Percentiles rank a stretch among this genome's conserved stretches.
phyloP scores from a whole-genome alignment of 192 early-diverging fungal genomes.

The Coemansia sp. region DNA sequence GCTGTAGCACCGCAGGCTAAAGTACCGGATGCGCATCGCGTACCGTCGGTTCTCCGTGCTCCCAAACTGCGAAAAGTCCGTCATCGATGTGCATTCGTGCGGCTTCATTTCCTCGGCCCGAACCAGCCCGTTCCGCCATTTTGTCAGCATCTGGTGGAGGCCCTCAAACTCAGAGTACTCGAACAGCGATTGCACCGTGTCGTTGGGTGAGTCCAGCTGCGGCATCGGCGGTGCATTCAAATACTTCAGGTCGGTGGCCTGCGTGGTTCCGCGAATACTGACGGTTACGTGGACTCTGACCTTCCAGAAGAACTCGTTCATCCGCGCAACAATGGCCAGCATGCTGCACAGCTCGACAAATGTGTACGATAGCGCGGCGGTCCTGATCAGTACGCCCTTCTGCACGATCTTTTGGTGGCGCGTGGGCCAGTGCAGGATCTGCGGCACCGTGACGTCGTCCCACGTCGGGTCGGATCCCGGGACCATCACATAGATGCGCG shows the following conservation, averaged over 20 bases:
- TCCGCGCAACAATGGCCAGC: constrained; percentile 27
- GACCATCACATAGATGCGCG: constrained; percentile 32
- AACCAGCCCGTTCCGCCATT: constrained; percentile 30
- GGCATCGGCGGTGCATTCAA: constrained; percentile 4
- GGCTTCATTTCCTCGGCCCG: constrained; percentile 27
- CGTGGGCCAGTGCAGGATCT: constrained; percentile 40
- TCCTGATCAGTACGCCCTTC: constrained; percentile 15
- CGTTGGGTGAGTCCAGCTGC: not conserved
- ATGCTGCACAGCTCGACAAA: constrained; percentile 43
- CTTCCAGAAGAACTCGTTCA: constrained; percentile 46
- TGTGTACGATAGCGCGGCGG: constrained; percentile 40
- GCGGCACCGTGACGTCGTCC: constrained; percentile 49
- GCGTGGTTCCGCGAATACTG: constrained; percentile 8
- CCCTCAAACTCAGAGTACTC: constrained; percentile 36
- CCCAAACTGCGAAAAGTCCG: constrained; percentile 20
- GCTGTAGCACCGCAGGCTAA: constrained; percentile 44
- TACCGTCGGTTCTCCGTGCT: constrained; percentile 36
- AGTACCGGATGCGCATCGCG: constrained; percentile 46
- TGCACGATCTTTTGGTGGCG: constrained; percentile 26
- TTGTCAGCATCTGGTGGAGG: constrained; percentile 20
- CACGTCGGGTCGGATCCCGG: constrained; percentile 43
- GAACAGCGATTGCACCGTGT: constrained; percentile 19
- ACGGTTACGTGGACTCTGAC: constrained; percentile 23
- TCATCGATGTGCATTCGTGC: constrained; percentile 8
- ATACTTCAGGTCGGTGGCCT: constrained; percentile 25